Evolutionary conservation across 345 rosid genomes (phyloP), one percentile per base, ranked within the genome.

Genomic region (Anastatica hierochuntica): DNA sequence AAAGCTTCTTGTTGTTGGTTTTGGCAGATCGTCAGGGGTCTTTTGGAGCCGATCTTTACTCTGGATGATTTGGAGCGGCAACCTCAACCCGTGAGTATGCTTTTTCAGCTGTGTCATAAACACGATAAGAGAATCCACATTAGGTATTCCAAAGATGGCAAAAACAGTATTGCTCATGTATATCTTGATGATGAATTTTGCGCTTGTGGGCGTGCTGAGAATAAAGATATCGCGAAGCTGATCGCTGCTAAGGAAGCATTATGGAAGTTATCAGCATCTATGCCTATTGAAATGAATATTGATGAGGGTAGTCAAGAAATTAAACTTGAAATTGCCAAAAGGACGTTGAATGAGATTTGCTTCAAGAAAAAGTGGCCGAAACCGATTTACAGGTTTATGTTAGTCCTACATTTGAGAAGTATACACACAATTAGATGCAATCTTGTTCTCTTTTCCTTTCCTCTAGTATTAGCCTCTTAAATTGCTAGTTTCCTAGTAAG

Each of bases 41-140:
- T 85, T 7, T 57, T 90, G 67, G 88, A 90, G 76, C 95, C 97
- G 0, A 71, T 85, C 30, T 45, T 78, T 42, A 84, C 81, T 2
- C 59, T 58, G 0, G 79, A 77, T 13, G 84, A 75, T 37, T 24
- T 90, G 74, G 68, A 66, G 69, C 57, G 37, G 17, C 75, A 79
- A 21, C 97, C 95, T 7, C 95, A 89, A 41, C 97, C 97, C 0
- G 77, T 90, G 29, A 68, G 84, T 1, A 17, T 56, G 68, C 70
- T 90, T 43, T 78, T 70, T 52, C 66, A 74, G 27, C 2, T 74
- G 10, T 85, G 97, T 58, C 86, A 90, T 45, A 85, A 78, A 65
- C 74, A 74, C 8, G 79, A 84, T 14, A 78, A 83, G 71, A 65
- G 47, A 5, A 66, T 83, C 3, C 63, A 76, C 8, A 67, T 89